Percentiles rank a stretch among this genome's conserved stretches.
phyloP scores from a whole-genome alignment of 305 asterid species.

The Fraxinus angustifolia region DNA sequence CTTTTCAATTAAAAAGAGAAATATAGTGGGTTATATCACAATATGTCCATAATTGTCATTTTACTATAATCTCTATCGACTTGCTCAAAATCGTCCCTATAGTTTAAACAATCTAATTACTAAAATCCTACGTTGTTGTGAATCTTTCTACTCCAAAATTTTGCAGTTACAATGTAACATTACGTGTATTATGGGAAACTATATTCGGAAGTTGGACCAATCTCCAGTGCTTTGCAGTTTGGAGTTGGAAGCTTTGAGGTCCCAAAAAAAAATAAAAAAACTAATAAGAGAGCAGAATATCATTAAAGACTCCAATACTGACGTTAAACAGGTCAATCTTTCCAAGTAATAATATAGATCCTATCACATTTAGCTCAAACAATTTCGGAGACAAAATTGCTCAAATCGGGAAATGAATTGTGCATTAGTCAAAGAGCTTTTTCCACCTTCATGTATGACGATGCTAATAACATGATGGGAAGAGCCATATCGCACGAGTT shows the following conservation, averaged over 20 bases:
- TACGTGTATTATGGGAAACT: too few species aligned
- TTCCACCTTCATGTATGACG: not conserved
- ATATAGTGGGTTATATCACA: too few species aligned
- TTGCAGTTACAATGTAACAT: not conserved
- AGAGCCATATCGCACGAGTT: not conserved
- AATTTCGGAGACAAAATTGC: conserved; percentile 1
- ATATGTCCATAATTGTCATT: not conserved
- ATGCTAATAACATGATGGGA: conserved; percentile 1
- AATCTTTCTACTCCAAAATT: not conserved
- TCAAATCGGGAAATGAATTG: conserved; percentile 10
- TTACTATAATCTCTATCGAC: not conserved
- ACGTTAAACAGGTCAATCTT: not conserved
- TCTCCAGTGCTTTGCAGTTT: not conserved
- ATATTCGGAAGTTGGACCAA: not conserved
- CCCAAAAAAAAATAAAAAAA: not conserved
- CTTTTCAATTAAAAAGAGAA: not conserved
- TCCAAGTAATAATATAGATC: not conserved
- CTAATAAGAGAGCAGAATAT: not conserved
- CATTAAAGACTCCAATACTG: not conserved
- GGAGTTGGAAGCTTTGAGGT: not conserved
- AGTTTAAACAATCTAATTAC: not conserved
- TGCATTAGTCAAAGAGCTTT: not conserved
- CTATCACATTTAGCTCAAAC: not conserved
- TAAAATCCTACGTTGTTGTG: not conserved
- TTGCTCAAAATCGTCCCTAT: not conserved